These are phyloP conservation scores for Jamesozyma hellenica DNA, from an alignment of 805 yeast genomes.

Conservation along the genomic window DNA sequence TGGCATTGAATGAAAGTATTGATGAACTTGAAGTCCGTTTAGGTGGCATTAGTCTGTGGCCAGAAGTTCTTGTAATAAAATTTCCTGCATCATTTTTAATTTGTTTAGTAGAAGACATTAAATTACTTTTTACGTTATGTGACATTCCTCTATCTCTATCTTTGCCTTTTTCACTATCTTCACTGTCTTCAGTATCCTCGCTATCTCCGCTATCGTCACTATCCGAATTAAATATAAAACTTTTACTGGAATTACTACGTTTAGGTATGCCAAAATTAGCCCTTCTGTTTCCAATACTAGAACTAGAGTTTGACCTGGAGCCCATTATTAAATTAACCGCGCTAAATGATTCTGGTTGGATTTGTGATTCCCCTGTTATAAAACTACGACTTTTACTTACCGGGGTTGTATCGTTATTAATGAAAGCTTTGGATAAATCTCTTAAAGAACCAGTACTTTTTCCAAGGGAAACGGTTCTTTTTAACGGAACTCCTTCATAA, in stretches of 20 bases:
- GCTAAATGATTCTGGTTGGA: slow-evolving; percentile 2
- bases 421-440: slow-evolving; percentile 10
- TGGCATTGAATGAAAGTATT: neutral
- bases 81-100: neutral
- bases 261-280: slow-evolving; percentile 4
- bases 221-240: slow-evolving; percentile 25
- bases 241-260: slow-evolving; percentile 16
- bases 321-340: neutral
- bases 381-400: slow-evolving; percentile 20
- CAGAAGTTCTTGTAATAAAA: neutral
- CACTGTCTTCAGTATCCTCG: slow-evolving; percentile 2
- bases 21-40: slow-evolving; percentile 6
- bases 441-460: slow-evolving; percentile 19
- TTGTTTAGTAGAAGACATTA: neutral
- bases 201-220: slow-evolving; percentile 21
- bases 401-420: slow-evolving; percentile 15
- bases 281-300: neutral
- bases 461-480: slow-evolving; percentile 25
- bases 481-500: slow-evolving; percentile 12
- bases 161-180: neutral
- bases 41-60: slow-evolving; percentile 4
- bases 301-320: neutral
- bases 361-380: slow-evolving; percentile 23
- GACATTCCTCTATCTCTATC: too few species aligned
- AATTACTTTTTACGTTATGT: too few species aligned